These are phyloP conservation scores for Arabidopsis arenosa DNA, from an alignment of 345 rosid species.

Conservation along the genomic window DNA sequence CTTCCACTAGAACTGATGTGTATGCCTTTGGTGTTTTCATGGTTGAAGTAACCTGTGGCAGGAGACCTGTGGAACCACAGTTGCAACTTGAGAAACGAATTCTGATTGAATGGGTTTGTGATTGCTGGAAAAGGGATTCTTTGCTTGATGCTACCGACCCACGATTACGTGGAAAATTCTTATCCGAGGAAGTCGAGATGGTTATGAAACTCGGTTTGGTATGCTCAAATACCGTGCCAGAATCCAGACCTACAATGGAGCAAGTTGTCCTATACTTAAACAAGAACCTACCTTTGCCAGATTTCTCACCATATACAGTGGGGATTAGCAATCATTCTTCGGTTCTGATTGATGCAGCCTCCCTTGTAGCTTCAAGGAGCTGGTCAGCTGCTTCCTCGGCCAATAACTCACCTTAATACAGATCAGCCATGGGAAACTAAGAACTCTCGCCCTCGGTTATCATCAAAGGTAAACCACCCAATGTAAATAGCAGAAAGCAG, in stretches of 20 bases:
- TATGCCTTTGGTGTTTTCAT: constrained; percentile 53
- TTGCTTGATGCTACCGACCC: constrained; percentile 49
- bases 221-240: constrained; percentile 43
- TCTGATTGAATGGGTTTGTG: constrained; percentile 49
- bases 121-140: constrained; percentile 42
- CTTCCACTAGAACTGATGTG: constrained; percentile 50
- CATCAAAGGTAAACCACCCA: background rate
- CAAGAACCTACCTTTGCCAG: constrained; percentile 38
- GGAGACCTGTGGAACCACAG: constrained; percentile 72
- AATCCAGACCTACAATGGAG: constrained; percentile 51
- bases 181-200: constrained; percentile 48
- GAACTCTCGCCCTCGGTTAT: constrained; percentile 2
- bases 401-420: constrained; percentile 1
- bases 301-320: constrained; percentile 34
- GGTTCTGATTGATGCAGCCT: constrained; percentile 41
- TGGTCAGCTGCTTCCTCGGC: constrained; percentile 16
- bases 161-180: constrained; percentile 24
- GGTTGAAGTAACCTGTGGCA: constrained; percentile 58
- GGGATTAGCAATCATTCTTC: constrained; percentile 33
- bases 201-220: constrained; percentile 56
- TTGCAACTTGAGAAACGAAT: constrained; percentile 30
- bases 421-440: background rate
- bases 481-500: constrained; percentile 24
- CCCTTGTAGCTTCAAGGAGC: constrained; percentile 30
- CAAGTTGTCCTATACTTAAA: constrained; percentile 48